These are phyloP conservation scores for Russula dissimulans DNA, from an alignment of 768 basidiomycete genomes.

Conservation along the genomic window DNA sequence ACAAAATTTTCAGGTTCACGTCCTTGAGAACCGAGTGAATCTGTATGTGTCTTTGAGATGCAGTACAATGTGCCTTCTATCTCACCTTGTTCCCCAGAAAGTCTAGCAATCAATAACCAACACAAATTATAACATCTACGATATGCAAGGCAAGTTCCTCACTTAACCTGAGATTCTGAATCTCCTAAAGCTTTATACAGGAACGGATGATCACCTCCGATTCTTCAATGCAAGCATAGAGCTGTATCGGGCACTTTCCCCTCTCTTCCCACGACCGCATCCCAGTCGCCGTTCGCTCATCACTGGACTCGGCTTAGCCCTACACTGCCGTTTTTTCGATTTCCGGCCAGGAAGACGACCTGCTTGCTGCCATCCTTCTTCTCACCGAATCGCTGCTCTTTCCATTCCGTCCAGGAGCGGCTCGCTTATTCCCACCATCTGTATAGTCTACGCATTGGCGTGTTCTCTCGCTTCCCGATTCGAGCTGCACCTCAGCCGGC, in stretches of 20 bases:
- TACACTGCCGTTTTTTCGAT: background rate
- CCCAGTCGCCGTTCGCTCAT: background rate
- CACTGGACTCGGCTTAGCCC: background rate
- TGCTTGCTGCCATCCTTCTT: background rate
- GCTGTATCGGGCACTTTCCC: background rate
- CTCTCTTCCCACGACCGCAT: background rate
- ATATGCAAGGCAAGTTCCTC: background rate
- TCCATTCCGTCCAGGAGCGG: background rate
- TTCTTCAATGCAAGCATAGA: background rate
- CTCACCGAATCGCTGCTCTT: constrained; percentile 1
- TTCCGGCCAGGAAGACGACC: background rate
- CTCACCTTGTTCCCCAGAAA: too few species aligned
- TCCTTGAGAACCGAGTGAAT: too few species aligned
- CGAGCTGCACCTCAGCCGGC: background rate
- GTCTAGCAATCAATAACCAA: too few species aligned
- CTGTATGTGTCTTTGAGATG: too few species aligned
- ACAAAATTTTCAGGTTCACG: too few species aligned
- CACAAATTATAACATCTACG: background rate
- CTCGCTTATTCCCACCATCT: background rate
- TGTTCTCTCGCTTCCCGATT: background rate
- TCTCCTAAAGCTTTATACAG: background rate
- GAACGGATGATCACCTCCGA: background rate
- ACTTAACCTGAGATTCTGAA: too few species aligned
- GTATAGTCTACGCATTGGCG: background rate
- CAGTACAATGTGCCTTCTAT: too few species aligned